Percentiles rank a stretch among this genome's conserved stretches.
phyloP scores from a whole-genome alignment of 805 yeast species.

The Myxozyma melibiosi region DNA sequence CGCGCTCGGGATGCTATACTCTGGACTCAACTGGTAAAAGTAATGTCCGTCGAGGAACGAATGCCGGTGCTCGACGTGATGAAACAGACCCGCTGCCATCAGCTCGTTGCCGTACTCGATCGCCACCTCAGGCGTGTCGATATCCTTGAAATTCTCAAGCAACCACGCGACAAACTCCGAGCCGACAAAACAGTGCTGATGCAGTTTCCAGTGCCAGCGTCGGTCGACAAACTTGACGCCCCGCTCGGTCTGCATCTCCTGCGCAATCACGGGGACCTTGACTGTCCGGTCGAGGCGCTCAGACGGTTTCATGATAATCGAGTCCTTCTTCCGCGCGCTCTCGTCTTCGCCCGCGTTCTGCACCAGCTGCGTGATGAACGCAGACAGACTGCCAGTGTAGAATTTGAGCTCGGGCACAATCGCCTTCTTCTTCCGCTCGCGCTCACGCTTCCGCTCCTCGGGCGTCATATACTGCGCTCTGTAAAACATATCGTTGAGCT shows the following conservation, averaged over 20 bases:
- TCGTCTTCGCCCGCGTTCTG: constrained; percentile 44
- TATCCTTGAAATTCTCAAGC: constrained; percentile 73
- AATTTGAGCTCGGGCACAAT: constrained; percentile 74
- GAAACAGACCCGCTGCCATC: constrained; percentile 70
- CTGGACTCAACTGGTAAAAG: constrained; percentile 71
- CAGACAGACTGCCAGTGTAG: constrained; percentile 81
- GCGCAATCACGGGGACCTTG: constrained; percentile 56
- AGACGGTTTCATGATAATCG: constrained; percentile 41
- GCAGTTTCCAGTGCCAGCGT: constrained; percentile 86
- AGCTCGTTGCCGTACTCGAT: constrained; percentile 73
- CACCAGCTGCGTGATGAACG: constrained; percentile 59
- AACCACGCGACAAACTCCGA: constrained; percentile 86
- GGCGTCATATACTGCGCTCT: constrained; percentile 54
- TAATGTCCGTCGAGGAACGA: constrained; percentile 90
- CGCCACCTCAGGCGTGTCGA: constrained; percentile 82
- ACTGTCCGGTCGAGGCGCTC: constrained; percentile 53
- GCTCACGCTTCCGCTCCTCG: constrained; percentile 41
- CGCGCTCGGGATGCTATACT: constrained; percentile 42
- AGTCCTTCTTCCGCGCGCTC: constrained; percentile 44
- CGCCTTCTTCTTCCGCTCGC: constrained; percentile 45
- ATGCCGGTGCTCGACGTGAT: constrained; percentile 83
- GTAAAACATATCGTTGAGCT: constrained; percentile 60
- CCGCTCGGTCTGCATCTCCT: constrained; percentile 59
- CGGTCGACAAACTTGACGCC: constrained; percentile 75
- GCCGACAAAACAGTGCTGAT: constrained; percentile 78